Evolutionary conservation across 768 basidiomycete species (phyloP).

Genomic region (Botryobasidium botryosum): DNA sequence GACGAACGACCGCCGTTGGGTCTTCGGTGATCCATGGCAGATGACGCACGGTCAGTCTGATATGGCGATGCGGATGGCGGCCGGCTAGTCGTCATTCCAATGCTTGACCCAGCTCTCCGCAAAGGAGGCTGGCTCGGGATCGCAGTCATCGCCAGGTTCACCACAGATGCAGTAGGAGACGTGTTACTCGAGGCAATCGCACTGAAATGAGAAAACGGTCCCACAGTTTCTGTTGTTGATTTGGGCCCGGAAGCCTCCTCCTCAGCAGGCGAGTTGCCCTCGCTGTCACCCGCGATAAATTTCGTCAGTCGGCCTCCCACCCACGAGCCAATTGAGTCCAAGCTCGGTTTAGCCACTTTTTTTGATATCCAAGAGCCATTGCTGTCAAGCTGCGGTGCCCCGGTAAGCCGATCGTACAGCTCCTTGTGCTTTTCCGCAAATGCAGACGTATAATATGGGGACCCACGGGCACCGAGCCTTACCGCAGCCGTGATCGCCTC

Average conservation of each 20-base stretch:
- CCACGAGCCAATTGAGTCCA: constrained; percentile 85
- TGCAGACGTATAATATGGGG: constrained; percentile 46
- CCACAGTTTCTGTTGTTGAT: constrained; percentile 28
- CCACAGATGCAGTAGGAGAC: constrained; percentile 63
- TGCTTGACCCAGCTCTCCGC: too few species aligned
- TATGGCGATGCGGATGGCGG: constrained; percentile 23
- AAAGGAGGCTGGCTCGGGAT: constrained; percentile 17
- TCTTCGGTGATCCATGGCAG: constrained; percentile 58
- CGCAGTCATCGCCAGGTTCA: constrained; percentile 26
- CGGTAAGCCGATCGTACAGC: constrained; percentile 60
- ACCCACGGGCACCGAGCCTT: constrained; percentile 28
- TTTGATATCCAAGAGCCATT: constrained; percentile 68
- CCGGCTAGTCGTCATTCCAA: constrained; percentile 43
- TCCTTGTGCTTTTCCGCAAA: constrained; percentile 62
- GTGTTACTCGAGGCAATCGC: constrained; percentile 71
- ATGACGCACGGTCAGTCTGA: constrained; percentile 54
- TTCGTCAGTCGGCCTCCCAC: constrained; percentile 84
- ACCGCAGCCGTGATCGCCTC: constrained; percentile 61
- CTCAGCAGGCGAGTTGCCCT: constrained; percentile 21
- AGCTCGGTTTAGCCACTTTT: constrained; percentile 79
- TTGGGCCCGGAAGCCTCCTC: constrained; percentile 15
- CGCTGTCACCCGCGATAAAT: constrained; percentile 86
- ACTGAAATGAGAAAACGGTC: constrained; percentile 87
- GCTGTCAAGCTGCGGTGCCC: constrained; percentile 58
- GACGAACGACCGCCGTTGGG: constrained; percentile 16